Evolutionary conservation across 208 protist species (phyloP).

Genomic region (Acanthamoeba triangularis): DNA sequence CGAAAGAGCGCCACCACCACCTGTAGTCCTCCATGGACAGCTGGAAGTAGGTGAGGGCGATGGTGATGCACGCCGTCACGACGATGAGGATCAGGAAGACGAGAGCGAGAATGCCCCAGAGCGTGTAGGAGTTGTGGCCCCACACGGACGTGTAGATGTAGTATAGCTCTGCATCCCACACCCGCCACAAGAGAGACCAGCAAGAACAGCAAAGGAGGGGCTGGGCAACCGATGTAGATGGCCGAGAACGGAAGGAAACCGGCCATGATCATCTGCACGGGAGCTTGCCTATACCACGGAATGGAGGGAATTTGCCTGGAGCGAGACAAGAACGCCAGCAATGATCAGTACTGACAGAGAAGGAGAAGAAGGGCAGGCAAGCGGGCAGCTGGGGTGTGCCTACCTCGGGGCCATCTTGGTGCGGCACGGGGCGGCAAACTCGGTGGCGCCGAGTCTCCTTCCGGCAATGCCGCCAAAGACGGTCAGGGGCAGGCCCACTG

Average conservation of each 20-base stretch:
- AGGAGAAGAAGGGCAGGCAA: not conserved
- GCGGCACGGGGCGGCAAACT: slow-evolving; percentile 86
- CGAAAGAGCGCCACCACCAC: slow-evolving; percentile 94
- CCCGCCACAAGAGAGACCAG: not conserved
- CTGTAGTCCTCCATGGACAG: slow-evolving; percentile 92
- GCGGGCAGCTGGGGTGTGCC: slow-evolving; percentile 86
- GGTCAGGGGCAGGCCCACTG: slow-evolving; percentile 87
- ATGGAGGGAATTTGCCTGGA: not conserved
- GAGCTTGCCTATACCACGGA: slow-evolving; percentile 78
- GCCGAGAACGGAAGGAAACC: slow-evolving; percentile 92
- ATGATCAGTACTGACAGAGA: not conserved
- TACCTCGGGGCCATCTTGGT: slow-evolving; percentile 86
- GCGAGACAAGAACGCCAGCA: not conserved
- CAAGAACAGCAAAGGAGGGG: not conserved
- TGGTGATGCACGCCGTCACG: slow-evolving; percentile 93
- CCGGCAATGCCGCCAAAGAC: slow-evolving; percentile 88
- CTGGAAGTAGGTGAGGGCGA: slow-evolving; percentile 95
- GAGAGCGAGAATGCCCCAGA: slow-evolving; percentile 93
- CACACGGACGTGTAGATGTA: slow-evolving; percentile 93
- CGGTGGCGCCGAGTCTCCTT: slow-evolving; percentile 63
- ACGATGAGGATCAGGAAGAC: slow-evolving; percentile 94
- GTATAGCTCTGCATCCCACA: slow-evolving; percentile 91
- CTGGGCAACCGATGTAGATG: slow-evolving; percentile 12
- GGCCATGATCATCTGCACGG: slow-evolving; percentile 89
- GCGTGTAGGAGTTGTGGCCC: slow-evolving; percentile 92